Evolutionary conservation across 805 yeast species (phyloP).

Genomic region (Nakazawaea sp.): DNA sequence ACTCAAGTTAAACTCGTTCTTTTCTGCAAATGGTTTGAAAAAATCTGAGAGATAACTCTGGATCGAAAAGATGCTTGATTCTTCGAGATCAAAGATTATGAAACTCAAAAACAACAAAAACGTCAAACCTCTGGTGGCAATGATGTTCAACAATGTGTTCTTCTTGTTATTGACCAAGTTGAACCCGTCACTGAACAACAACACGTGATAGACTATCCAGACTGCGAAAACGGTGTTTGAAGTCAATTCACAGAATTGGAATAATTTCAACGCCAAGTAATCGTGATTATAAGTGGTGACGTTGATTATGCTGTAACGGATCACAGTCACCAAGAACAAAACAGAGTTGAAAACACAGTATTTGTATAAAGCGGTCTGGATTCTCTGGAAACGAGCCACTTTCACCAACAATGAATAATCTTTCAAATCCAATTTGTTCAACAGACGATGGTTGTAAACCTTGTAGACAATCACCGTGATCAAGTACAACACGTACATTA

Average conservation of each 20-base stretch:
- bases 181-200: slow-evolving; percentile 23
- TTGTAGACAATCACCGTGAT: background rate
- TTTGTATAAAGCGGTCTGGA: slow-evolving; percentile 5
- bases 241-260: slow-evolving; percentile 16
- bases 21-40: slow-evolving; percentile 9
- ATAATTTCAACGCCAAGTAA: slow-evolving; percentile 15
- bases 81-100: slow-evolving; percentile 22
- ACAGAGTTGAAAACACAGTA: slow-evolving; percentile 4
- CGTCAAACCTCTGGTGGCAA: slow-evolving; percentile 15
- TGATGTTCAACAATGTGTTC: slow-evolving; percentile 10
- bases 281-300: slow-evolving; percentile 17
- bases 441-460: background rate
- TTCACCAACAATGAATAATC: slow-evolving; percentile 7
- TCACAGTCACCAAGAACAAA: slow-evolving; percentile 4
- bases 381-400: slow-evolving; percentile 2
- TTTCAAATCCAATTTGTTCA: slow-evolving; percentile 2
- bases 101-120: slow-evolving; percentile 18
- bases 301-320: slow-evolving; percentile 9
- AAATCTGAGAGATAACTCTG: slow-evolving; percentile 14
- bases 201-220: slow-evolving; percentile 25
- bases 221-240: slow-evolving; percentile 19
- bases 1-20: slow-evolving; percentile 14
- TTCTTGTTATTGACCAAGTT: slow-evolving; percentile 16
- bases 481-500: slow-evolving; percentile 4
- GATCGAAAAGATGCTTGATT: slow-evolving; percentile 20